Conservation (phyloP, 208 protist species). For the Trypanosoma platydactyli region DNA sequence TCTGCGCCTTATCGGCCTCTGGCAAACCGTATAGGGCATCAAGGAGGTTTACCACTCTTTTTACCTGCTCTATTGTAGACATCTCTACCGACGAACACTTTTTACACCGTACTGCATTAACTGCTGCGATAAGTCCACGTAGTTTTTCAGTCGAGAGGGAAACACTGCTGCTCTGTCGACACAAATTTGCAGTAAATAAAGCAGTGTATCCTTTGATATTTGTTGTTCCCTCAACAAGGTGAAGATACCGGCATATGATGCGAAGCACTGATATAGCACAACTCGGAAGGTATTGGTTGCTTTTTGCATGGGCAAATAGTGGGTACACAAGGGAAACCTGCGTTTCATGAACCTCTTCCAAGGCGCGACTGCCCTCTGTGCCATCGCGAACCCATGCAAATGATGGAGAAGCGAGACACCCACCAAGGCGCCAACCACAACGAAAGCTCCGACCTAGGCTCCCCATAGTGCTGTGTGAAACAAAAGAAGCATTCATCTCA, state of each 20-base stretch:
- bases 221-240: conserved; percentile 4
- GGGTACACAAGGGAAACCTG: conserved; percentile 33
- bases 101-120: conserved; percentile 34
- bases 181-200: conserved; percentile 31
- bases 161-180: conserved; percentile 38
- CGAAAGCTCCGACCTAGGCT: conserved; percentile 66
- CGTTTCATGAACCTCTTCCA: conserved; percentile 66
- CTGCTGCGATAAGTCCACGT: conserved; percentile 31
- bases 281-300: conserved; percentile 43
- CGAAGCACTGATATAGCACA: conserved; percentile 61
- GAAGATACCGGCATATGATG: conserved; percentile 20
- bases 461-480: conserved; percentile 35
- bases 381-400: conserved; percentile 77
- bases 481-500: conserved; percentile 34
- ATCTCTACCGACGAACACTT: conserved; percentile 36
- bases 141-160: conserved; percentile 77
- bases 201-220: conserved; percentile 19
- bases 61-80: conserved; percentile 59
- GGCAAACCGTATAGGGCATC: conserved; percentile 83
- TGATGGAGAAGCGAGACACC: conserved; percentile 46
- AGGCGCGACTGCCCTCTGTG: conserved; percentile 33
- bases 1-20: conserved; percentile 58
- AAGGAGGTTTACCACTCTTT: conserved; percentile 57
- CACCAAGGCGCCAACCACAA: conserved; percentile 45
- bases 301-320: conserved; percentile 59